Base-by-base conservation (phyloP, 768 basidiomycete genomes). In the Leccinum barrowsii region DNA sequence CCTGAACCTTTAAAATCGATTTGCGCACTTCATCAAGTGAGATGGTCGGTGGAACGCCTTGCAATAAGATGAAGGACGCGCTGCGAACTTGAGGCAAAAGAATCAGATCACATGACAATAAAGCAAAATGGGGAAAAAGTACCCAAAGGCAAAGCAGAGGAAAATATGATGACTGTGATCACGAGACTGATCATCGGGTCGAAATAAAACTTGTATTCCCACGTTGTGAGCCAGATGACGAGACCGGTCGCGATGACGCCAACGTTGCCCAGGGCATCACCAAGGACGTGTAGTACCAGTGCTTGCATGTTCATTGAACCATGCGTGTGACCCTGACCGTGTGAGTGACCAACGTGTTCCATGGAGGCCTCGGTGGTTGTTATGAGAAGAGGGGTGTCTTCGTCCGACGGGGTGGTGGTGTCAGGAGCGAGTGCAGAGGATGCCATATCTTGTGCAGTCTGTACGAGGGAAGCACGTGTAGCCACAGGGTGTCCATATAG, bases 301-400 rank as follows among this genome's bases (percentile, higher is more conserved):
- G 94, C 97, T n/a, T 80, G 89, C 95, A 98, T 98, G 74, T 98
- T 99, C 97, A 99, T 98, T 1, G 88, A 92, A 24, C 68, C 87
- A 65, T 86, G 84, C 21, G 75, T 63, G 69, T 82, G 76, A 70
- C 76, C 56, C 47, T 74, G 73, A 8, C 61, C 65, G 21, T 59
- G 66, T 1, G 30, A 42, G 19, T 50, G 59, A 22, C 47, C 60
- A n/a, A 28, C 54, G 17, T 59, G 60, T 54, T 65, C 63, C 47
- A 54, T 59, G 61, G 58, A 59, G 37, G 35, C 37, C 21, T 54
- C 62, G 19, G 40, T 19, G 4, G 19, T 8, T 34, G 53, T 13
- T 2, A 59, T 52, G 52, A 84, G 69, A 6, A 85, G 76, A 22
- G 83, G 79, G 0, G 80, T 80, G 7, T 73, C 73, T 65, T 85